Conservation (phyloP, 129 eudicot genomes). For the Helianthus tuberosus region DNA sequence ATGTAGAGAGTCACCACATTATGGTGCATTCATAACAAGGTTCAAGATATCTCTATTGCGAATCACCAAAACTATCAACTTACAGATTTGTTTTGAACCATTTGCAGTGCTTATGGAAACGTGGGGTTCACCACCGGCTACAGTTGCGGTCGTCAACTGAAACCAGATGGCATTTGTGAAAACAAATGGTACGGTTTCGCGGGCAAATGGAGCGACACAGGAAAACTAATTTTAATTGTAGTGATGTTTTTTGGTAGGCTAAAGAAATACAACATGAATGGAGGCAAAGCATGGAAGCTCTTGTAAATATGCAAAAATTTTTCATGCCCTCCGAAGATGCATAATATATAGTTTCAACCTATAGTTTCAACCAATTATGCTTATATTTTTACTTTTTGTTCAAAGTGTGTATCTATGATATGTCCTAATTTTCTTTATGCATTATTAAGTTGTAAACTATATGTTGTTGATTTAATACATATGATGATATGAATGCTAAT, state of each 20-base stretch:
- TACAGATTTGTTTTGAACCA: not conserved
- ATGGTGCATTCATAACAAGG: no score
- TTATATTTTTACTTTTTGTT: not conserved
- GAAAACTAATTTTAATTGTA: constrained; percentile 61
- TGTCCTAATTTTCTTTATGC: no score
- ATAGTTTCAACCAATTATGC: not conserved
- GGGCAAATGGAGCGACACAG: constrained; percentile 79
- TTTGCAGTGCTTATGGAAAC: constrained; percentile 82
- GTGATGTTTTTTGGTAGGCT: constrained; percentile 93
- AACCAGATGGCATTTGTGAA: constrained; percentile 47
- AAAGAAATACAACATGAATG: constrained; percentile 73
- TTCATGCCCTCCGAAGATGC: constrained; percentile 16
- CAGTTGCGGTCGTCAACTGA: constrained; percentile 54
- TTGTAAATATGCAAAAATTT: constrained; percentile 30
- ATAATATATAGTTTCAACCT: not conserved
- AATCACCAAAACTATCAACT: not conserved
- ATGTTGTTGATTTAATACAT: no score
- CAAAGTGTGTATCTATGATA: not conserved
- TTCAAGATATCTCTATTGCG: no score
- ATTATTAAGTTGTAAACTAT: no score
- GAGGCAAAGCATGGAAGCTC: constrained; percentile 86
- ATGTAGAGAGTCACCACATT: no score
- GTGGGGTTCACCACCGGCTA: constrained; percentile 91
- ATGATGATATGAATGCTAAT: no score
- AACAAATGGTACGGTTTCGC: constrained; percentile 75